Percentiles rank a stretch among this genome's conserved stretches.
Conservation (phyloP, 495 filamentous ascomycete genomes). For the Pyrenopolyporus hunteri region DNA sequence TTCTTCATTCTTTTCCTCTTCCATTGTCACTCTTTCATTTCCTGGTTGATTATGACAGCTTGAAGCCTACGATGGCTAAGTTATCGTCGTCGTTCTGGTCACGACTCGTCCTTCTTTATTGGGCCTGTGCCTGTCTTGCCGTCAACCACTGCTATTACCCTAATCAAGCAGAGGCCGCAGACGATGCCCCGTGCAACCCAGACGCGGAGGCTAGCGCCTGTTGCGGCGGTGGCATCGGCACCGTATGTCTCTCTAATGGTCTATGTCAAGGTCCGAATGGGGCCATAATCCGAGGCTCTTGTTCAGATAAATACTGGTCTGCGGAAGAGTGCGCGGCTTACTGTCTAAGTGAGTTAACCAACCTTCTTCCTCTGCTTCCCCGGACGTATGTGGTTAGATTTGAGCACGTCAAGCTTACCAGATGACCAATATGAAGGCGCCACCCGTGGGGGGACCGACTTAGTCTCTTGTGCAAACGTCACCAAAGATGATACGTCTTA, state of each 20-base stretch:
- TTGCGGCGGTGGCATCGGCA: background rate
- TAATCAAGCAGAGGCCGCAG: background rate
- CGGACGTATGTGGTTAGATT: too few relatives aligned
- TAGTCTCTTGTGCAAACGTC: constrained; percentile 2
- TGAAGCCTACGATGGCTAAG: background rate
- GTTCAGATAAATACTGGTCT: background rate
- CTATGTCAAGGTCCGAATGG: constrained; percentile 4
- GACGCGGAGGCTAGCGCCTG: background rate
- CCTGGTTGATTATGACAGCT: background rate
- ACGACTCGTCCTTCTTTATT: background rate
- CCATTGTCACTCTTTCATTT: background rate
- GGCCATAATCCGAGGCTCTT: background rate
- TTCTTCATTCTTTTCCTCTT: background rate
- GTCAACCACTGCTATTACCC: background rate
- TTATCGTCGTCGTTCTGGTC: background rate
- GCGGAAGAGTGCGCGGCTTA: background rate
- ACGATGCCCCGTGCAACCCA: background rate
- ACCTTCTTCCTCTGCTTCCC: background rate
- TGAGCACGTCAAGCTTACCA: too few relatives aligned
- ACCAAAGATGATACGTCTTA: background rate
- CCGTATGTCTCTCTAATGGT: background rate
- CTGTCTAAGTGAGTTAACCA: background rate
- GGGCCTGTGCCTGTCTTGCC: background rate
- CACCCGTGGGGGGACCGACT: background rate
- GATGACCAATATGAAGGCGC: background rate